These are phyloP conservation scores for Effrenium voratum DNA, from an alignment of 73 alveolate species.

Conservation along the genomic window DNA sequence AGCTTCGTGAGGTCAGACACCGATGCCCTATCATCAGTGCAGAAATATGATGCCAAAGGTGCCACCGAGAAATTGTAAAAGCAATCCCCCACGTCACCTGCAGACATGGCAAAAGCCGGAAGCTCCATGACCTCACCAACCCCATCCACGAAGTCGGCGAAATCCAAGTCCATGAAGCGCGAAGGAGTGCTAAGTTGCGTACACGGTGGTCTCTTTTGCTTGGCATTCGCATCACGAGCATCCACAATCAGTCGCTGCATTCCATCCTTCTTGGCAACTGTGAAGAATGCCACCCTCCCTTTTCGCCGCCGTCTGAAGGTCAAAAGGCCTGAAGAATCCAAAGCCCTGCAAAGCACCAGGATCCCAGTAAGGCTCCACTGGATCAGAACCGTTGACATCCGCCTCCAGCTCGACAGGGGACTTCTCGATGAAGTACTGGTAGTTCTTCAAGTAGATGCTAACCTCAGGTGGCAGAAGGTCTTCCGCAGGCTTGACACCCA, in stretches of 20 bases:
- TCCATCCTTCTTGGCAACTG: slow-evolving; percentile 46
- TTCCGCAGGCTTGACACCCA: neutral
- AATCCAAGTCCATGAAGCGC: neutral
- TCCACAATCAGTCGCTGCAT: slow-evolving; percentile 16
- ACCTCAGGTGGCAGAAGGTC: slow-evolving; percentile 8
- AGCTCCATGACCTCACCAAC: neutral
- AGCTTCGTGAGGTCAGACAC: neutral
- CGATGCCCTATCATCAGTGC: neutral
- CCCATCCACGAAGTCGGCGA: neutral
- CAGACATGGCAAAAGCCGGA: neutral
- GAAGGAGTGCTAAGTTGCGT: neutral
- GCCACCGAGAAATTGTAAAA: slow-evolving; percentile 6
- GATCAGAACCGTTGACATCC: neutral
- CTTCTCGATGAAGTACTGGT: neutral
- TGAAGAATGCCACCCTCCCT: slow-evolving; percentile 27
- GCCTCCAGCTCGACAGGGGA: slow-evolving; percentile 18
- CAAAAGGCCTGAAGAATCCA: neutral
- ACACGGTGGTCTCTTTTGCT: slow-evolving; percentile 11
- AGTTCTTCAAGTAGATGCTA: neutral
- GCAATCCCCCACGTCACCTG: slow-evolving; percentile 24
- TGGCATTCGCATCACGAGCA: slow-evolving; percentile 6
- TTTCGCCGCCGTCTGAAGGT: slow-evolving; percentile 15
- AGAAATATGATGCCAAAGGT: neutral
- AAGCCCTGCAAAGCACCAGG: slow-evolving; percentile 18
- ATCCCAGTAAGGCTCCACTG: slow-evolving; percentile 28